Evolutionary conservation across 495 filamentous ascomycete species (phyloP), one percentile per base, ranked within the genome.

Genomic region (Glarea lozoyensis): DNA sequence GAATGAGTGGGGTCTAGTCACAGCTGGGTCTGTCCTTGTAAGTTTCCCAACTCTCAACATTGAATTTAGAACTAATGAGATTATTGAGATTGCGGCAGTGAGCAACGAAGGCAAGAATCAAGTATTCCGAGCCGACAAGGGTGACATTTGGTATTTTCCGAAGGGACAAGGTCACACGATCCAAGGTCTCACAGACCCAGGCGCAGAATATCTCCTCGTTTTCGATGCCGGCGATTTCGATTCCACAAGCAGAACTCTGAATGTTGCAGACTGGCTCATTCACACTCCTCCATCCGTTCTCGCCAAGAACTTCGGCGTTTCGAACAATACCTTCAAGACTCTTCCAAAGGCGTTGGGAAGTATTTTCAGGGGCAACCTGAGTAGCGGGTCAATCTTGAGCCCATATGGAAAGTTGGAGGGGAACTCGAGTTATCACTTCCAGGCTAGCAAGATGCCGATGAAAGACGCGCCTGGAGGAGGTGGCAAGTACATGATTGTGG

Each of bases 121-220:
- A 34, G 68, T 73, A 16, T 68, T 74, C 30, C 68, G 61, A 31
- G 67, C 81, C 12, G 62, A 70, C 11, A 67, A 63, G 12, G 79
- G 79, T 7, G 79, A 82, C 43, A 71, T 80, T 34, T 84, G 78
- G 78, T 79, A 81, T 56, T 80, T 82, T 51, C 78, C 79, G 24
- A 79, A 79, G 49, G 78, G 79, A 18, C 60, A 68, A 9, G 75
- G 74, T 1, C 76, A 83, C 44, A 77, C 77, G 0, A 65, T 82
- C 1, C 63, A 69, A 53, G 48, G 46, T 49, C 17, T 11, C 34
- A n/a, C n/a, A 25, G 7, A 17, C 15, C 29, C 10, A 18, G 9
- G 35, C 10, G 12, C 12, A 10, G 79, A 83, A 50, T 82, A 78
- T 44, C 69, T 83, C 3, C 66, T 82, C 10, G 71, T 73, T 27